A percentile compares a stretch with the other conserved stretches of the same genome.
Conservation (phyloP, 768 basidiomycete species). For the Mycena galericulata region DNA sequence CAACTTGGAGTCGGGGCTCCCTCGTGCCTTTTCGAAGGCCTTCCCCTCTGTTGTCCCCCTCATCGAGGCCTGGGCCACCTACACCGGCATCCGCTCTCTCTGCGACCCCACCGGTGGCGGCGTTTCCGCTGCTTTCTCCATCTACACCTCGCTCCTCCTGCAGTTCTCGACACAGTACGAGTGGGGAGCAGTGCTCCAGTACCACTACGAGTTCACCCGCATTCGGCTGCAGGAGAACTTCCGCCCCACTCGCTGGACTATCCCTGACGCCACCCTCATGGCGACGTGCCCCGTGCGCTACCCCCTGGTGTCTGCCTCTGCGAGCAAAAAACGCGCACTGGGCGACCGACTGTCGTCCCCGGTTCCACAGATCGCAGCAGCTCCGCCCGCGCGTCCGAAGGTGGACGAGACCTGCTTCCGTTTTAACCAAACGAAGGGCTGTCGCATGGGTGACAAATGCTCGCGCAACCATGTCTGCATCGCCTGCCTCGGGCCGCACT, state of each 20-base stretch:
- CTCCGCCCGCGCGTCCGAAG: no score
- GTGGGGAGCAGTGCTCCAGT: slow-evolving; percentile 6
- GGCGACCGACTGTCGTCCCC: no score
- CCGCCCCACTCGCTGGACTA: slow-evolving; percentile 8
- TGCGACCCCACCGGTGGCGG: slow-evolving; percentile 10
- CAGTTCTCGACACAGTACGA: slow-evolving; percentile 19
- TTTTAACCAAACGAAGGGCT: neutral
- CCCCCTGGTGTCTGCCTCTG: no score
- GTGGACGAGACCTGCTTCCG: no score
- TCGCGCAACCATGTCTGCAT: neutral
- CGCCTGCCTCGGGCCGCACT: no score
- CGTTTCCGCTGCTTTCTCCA: no score
- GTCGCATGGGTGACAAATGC: neutral
- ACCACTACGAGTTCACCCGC: slow-evolving; percentile 15
- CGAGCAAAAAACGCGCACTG: no score
- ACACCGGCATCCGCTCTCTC: slow-evolving; percentile 7
- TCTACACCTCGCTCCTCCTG: no score
- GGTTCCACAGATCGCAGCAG: no score
- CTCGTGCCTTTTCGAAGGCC: neutral
- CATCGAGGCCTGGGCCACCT: neutral
- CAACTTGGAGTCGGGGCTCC: no score
- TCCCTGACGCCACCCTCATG: slow-evolving; percentile 4
- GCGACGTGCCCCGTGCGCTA: slow-evolving; percentile 2
- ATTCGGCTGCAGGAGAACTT: slow-evolving; percentile 12
- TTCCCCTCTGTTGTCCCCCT: slow-evolving; percentile 5